phyloP scores from a whole-genome alignment of 768 basidiomycete genomes.

The Tricholoma sp. region DNA sequence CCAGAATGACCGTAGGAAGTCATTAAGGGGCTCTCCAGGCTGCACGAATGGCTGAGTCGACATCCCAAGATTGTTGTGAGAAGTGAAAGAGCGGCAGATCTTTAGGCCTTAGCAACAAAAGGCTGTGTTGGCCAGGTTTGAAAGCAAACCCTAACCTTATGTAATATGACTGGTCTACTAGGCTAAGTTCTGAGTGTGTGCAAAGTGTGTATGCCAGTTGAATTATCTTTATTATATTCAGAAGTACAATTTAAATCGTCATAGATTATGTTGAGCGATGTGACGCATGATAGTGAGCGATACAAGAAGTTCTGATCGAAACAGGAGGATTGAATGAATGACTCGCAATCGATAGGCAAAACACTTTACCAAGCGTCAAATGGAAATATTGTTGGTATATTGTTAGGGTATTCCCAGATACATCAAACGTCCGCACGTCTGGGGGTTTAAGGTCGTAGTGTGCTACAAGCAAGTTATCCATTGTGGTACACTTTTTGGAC shows the following conservation, averaged over 20 bases:
- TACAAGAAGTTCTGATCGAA: slow-evolving; percentile 42
- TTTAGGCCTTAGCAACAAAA: not conserved
- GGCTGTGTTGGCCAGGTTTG: not conserved
- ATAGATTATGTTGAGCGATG: slow-evolving; percentile 42
- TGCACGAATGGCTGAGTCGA: slow-evolving; percentile 63
- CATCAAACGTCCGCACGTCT: slow-evolving; percentile 48
- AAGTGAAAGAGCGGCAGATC: not conserved
- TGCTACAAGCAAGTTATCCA: slow-evolving; percentile 53
- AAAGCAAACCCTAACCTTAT: slow-evolving; percentile 12
- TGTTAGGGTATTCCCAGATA: slow-evolving; percentile 60
- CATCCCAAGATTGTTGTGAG: slow-evolving; percentile 11
- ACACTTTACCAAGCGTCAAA: slow-evolving; percentile 46
- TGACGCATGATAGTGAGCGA: slow-evolving; percentile 57
- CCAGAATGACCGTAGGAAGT: slow-evolving; percentile 87
- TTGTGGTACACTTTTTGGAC: slow-evolving; percentile 43
- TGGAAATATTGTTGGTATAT: slow-evolving; percentile 51
- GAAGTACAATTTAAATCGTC: not conserved
- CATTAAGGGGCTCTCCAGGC: slow-evolving; percentile 80
- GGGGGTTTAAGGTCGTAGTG: slow-evolving; percentile 60
- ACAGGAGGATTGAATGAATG: not conserved
- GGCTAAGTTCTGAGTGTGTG: no score
- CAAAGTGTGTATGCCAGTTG: no score
- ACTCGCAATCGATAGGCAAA: not conserved
- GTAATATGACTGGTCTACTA: not conserved
- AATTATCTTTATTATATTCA: not conserved